A percentile compares a stretch with the other conserved stretches of the same genome.
Evolutionary conservation across 768 basidiomycete species (phyloP).

Genomic region (Crassisporium funariophilum): DNA sequence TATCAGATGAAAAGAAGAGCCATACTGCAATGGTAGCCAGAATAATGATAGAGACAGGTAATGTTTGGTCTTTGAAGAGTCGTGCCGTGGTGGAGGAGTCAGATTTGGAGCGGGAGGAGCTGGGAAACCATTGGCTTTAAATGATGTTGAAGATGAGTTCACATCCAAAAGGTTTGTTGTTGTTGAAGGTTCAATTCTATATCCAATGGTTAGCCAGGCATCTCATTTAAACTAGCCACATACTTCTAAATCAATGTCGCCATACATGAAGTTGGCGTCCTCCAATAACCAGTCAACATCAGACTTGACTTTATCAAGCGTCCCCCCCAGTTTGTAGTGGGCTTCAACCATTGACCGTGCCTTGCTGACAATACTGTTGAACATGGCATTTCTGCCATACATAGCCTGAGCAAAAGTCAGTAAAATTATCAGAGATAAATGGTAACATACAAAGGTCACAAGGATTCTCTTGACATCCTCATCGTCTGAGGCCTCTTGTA

Average conservation of each 20-base stretch:
- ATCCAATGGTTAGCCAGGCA: too few relatives aligned
- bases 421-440: too few relatives aligned
- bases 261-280: conserved; percentile 2
- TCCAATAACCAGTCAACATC: conserved; percentile 5
- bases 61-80: not conserved
- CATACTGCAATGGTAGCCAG: conserved; percentile 1
- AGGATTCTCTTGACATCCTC: too few relatives aligned
- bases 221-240: not conserved
- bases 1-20: not conserved
- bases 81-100: not conserved
- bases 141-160: not conserved
- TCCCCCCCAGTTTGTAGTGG: conserved; percentile 1
- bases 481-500: too few relatives aligned
- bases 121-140: not conserved
- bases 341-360: not conserved
- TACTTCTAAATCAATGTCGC: conserved; percentile 1
- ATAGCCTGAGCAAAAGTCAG: too few relatives aligned
- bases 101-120: not conserved
- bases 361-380: conserved; percentile 5
- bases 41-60: not conserved
- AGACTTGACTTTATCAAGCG: not conserved
- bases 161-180: not conserved
- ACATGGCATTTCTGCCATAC: not conserved
- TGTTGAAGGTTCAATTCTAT: not conserved
- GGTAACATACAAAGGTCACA: too few relatives aligned